A percentile compares a stretch with the other conserved stretches of the same genome.
Evolutionary conservation across 2,329 filamentous ascomycete genomes (phyloP).

Genomic region (Arthrinium phaeospermum): DNA sequence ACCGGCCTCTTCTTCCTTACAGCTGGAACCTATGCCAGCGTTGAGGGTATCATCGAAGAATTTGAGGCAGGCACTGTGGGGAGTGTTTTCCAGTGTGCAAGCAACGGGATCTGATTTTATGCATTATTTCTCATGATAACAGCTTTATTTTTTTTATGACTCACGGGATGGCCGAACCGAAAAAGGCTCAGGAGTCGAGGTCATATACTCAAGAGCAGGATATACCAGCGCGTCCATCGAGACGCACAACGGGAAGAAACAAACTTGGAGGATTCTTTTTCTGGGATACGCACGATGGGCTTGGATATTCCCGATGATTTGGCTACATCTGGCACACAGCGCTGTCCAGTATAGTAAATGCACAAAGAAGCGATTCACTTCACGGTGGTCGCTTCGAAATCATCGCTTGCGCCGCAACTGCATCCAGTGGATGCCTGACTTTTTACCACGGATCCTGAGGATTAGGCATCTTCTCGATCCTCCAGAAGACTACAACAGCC

Average conservation of each 20-base stretch:
- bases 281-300: neutral
- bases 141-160: neutral
- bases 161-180: neutral
- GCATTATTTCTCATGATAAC: neutral
- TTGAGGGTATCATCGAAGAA: slow-evolving; percentile 76
- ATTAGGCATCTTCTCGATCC: neutral
- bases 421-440: slow-evolving; percentile 16
- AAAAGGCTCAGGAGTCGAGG: neutral
- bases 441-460: neutral
- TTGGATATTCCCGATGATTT: neutral
- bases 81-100: slow-evolving; percentile 75
- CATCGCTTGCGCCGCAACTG: slow-evolving; percentile 1
- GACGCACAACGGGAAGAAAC: slow-evolving; percentile 6
- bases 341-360: slow-evolving; percentile 12
- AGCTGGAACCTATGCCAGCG: slow-evolving; percentile 80
- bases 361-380: slow-evolving; percentile 13
- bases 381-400: slow-evolving; percentile 5
- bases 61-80: slow-evolving; percentile 70
- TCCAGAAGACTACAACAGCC: neutral
- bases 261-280: neutral
- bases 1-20: slow-evolving; percentile 83
- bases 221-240: neutral
- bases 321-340: slow-evolving; percentile 12
- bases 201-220: neutral
- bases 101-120: slow-evolving; percentile 62